Base-by-base conservation (phyloP, 495 filamentous ascomycete species). In the Tricharina praecox region DNA sequence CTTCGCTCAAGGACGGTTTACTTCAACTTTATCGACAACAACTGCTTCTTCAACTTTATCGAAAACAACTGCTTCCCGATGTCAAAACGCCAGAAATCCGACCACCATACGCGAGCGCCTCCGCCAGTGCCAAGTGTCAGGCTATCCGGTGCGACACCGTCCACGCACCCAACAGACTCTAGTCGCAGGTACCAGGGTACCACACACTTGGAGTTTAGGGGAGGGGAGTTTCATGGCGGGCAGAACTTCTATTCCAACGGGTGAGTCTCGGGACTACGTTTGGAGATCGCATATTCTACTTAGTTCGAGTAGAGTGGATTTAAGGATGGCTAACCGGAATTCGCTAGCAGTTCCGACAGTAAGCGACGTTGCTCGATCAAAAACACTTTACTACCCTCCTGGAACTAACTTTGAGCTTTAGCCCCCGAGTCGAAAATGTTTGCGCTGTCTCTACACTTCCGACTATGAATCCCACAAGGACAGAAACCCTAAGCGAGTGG, bases 391-490 rank as follows among this genome's bases (percentile, higher is more conserved):
- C 5, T n/a, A n/a, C n/a, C n/a, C n/a, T n/a, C 28, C 13, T 32
- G 7, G 28, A 32, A 5, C 28, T 32, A 13, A 32, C 28, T 32
- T 32, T 13, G 28, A 32, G 5, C 28, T 32, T 32, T 13, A 32
- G 28, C 28, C 28, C 28, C 28, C 28, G 7, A 32, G 28, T 32
- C 28, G n/a, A n/a, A n/a, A 26, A 21, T 32, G 11, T 5, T 34
- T 46, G 15, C 25, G 24, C 9, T 46, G 7, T 5, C 25, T 46
- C 13, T 21, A 34, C 26, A 46, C 43, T 0, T 46, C 52, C 0
- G 46, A 60, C 18, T 68, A 67, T 24, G 47, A 62, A 48, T 47
- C 47, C 11, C 48, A 56, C 47, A 66, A 66, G 47, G 39, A 64
- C 11, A 33, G 50, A 7, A 63, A 60, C 28, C 45, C 38, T 16